Evolutionary conservation across 345 rosid genomes (phyloP).

Genomic region (Eucalyptus grandis): DNA sequence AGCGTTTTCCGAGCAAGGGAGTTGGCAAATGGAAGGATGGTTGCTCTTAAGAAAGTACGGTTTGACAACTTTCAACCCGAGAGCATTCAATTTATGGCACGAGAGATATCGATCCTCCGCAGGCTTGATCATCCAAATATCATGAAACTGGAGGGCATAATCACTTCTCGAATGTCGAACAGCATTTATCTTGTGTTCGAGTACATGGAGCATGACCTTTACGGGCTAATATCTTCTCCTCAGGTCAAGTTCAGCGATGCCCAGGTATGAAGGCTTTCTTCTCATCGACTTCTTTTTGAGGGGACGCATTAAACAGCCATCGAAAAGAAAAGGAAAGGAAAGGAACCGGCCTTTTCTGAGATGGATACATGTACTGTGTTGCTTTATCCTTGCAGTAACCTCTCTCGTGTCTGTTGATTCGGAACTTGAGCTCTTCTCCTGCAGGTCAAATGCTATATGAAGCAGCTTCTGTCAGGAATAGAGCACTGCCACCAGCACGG

Average conservation of each 20-base stretch:
- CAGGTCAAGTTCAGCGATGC: conserved; percentile 15
- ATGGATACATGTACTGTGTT: neutral
- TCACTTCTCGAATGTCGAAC: conserved; percentile 25
- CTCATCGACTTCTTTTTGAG: neutral
- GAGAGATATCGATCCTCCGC: conserved; percentile 26
- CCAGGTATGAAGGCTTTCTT: conserved; percentile 6
- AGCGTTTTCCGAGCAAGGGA: conserved; percentile 26
- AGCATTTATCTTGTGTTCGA: conserved; percentile 34
- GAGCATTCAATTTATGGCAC: conserved; percentile 33
- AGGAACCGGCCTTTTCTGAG: neutral
- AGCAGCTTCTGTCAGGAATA: conserved; percentile 21
- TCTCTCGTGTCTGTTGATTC: neutral
- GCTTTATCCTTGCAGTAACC: neutral
- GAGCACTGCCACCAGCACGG: conserved; percentile 31
- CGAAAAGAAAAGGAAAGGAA: neutral
- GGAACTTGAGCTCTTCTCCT: neutral
- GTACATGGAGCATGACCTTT: conserved; percentile 36
- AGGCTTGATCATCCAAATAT: conserved; percentile 27
- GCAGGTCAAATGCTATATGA: conserved; percentile 30
- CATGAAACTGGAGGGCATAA: conserved; percentile 24
- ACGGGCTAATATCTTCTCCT: conserved; percentile 21
- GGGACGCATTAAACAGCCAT: neutral
- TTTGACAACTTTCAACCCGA: conserved; percentile 28
- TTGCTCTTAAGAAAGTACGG: conserved; percentile 33
- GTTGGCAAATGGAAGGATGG: conserved; percentile 15